Percentiles rank a stretch among this genome's conserved stretches.
phyloP scores from a whole-genome alignment of 2,329 filamentous ascomycete species.

The Juglanconis sp. region DNA sequence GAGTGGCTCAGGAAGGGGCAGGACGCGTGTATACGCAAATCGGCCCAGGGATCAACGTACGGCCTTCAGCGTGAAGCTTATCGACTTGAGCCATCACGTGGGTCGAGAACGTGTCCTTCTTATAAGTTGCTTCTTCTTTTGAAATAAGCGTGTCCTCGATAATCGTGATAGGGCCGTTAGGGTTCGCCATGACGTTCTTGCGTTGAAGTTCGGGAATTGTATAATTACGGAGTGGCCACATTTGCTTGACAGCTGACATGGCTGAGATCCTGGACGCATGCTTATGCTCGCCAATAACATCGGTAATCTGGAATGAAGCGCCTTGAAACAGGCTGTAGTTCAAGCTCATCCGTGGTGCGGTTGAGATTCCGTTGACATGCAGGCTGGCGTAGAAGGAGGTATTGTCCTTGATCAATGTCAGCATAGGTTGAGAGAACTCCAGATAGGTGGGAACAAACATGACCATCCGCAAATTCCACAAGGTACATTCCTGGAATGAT shows the following conservation, averaged over 20 bases:
- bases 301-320: constrained; percentile 20
- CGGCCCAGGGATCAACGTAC: background rate
- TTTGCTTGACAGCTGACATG: constrained; percentile 24
- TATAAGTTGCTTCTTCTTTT: background rate
- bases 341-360: constrained; percentile 20
- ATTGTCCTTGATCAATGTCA: constrained; percentile 11
- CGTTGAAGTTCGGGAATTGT: constrained; percentile 5
- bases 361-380: constrained; percentile 12
- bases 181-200: background rate
- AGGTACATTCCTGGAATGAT: constrained; percentile 17
- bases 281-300: constrained; percentile 7
- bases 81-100: constrained; percentile 36
- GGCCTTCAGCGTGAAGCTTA: constrained; percentile 38
- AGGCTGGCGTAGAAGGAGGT: constrained; percentile 21
- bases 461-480: constrained; percentile 23
- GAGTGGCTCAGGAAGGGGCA: too few relatives aligned
- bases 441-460: constrained; percentile 5
- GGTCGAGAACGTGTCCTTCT: constrained; percentile 18
- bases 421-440: background rate
- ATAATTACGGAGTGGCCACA: constrained; percentile 29
- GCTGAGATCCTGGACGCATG: constrained; percentile 22
- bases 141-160: background rate
- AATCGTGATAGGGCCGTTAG: background rate
- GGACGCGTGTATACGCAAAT: too few relatives aligned
- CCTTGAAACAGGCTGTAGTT: constrained; percentile 23